A percentile compares a stretch with the other conserved stretches of the same genome.
Evolutionary conservation across 1,284 basidiomycete species (phyloP).

Genomic region (Pulveroboletus sp.): DNA sequence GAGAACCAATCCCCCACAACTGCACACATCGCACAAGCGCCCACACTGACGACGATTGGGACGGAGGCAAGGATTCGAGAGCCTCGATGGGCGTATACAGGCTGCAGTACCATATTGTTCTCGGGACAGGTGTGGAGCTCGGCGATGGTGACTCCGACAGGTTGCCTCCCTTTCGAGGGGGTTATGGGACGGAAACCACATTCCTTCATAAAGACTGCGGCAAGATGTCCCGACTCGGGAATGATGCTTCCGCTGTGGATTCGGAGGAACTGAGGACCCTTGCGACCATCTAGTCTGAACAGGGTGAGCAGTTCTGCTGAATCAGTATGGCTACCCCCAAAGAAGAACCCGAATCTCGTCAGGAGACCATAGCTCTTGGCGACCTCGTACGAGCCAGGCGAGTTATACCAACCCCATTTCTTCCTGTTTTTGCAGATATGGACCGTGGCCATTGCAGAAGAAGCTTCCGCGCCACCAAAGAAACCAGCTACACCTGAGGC

Average conservation of each 20-base stretch:
- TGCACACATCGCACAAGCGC: constrained; percentile 22
- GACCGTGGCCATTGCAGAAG: constrained; percentile 31
- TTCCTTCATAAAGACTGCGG: constrained; percentile 21
- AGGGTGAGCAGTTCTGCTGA: constrained; percentile 19
- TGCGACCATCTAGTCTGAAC: constrained; percentile 26
- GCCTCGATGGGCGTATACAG: background rate
- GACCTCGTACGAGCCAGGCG: constrained; percentile 28
- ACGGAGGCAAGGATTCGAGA: constrained; percentile 15
- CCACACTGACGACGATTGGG: constrained; percentile 24
- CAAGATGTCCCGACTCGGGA: constrained; percentile 26
- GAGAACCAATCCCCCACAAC: constrained; percentile 27
- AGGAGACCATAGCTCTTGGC: constrained; percentile 27
- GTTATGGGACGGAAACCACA: constrained; percentile 2
- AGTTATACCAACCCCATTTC: constrained; percentile 32
- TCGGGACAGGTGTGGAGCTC: constrained; percentile 12
- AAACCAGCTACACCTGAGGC: constrained; percentile 23
- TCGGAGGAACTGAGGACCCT: constrained; percentile 25
- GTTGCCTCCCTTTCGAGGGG: constrained; percentile 11
- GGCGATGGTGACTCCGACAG: constrained; percentile 22
- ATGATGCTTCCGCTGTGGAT: constrained; percentile 24
- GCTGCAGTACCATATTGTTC: background rate
- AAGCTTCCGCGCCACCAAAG: constrained; percentile 32
- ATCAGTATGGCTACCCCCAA: constrained; percentile 24
- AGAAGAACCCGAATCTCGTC: constrained; percentile 26
- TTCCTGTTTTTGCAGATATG: constrained; percentile 27